Percentiles rank a stretch among this genome's conserved stretches.
Evolutionary conservation across 495 filamentous ascomycete genomes (phyloP).

Genomic region (Aspergillus homomorphus): DNA sequence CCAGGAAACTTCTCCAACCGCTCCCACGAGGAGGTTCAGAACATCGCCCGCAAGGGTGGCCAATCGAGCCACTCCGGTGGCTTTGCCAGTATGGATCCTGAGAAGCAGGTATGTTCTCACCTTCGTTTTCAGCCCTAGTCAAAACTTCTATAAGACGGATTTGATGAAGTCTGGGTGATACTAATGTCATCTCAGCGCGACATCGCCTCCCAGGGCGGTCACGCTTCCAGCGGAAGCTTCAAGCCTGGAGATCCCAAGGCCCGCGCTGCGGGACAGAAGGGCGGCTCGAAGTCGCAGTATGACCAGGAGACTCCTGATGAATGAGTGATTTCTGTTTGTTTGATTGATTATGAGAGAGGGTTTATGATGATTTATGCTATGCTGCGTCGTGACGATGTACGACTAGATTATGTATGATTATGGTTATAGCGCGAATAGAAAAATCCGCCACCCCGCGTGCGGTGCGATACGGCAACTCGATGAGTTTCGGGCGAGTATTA

Average conservation of each 20-base stretch:
- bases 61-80: constrained; percentile 37
- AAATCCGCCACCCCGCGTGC: no score
- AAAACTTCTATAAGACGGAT: neutral
- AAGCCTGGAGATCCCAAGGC: constrained; percentile 43
- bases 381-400: neutral
- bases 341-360: neutral
- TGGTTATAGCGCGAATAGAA: constrained; percentile 3
- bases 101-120: constrained; percentile 44
- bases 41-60: constrained; percentile 52
- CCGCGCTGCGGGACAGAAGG: constrained; percentile 45
- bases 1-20: constrained; percentile 64
- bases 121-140: neutral
- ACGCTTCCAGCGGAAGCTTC: constrained; percentile 47
- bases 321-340: neutral
- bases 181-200: constrained; percentile 26
- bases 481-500: no score
- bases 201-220: constrained; percentile 52
- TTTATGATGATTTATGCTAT: neutral
- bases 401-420: neutral
- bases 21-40: constrained; percentile 54
- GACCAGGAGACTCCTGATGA: constrained; percentile 16
- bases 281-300: constrained; percentile 25
- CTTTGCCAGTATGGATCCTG: constrained; percentile 36
- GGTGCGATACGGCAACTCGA: no score
- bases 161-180: neutral